A percentile compares a stretch with the other conserved stretches of the same genome.
These are phyloP conservation scores for Aspergillus uvarum DNA, from an alignment of 2,329 filamentous ascomycete species.

Conservation along the genomic window DNA sequence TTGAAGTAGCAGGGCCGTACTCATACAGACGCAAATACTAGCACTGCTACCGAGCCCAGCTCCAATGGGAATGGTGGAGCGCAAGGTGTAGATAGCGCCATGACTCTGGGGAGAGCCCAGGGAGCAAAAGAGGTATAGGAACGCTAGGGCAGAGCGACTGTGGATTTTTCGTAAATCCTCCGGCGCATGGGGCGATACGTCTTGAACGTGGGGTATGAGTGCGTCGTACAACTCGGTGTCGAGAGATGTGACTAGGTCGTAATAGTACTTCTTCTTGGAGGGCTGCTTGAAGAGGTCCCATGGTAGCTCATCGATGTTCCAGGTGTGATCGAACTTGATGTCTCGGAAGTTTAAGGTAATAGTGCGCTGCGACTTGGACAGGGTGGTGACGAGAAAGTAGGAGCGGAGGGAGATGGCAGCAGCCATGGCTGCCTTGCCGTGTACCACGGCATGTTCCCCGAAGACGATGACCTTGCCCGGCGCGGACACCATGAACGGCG, in stretches of 20 bases:
- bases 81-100: slow-evolving; percentile 82
- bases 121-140: slow-evolving; percentile 90
- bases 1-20: slow-evolving; percentile 80
- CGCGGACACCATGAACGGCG: slow-evolving; percentile 95
- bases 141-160: slow-evolving; percentile 75
- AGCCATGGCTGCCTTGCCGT: slow-evolving; percentile 94
- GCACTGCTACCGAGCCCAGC: slow-evolving; percentile 90
- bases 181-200: slow-evolving; percentile 65
- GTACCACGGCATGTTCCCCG: slow-evolving; percentile 96
- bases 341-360: slow-evolving; percentile 89
- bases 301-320: slow-evolving; percentile 89
- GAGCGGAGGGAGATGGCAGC: slow-evolving; percentile 93
- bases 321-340: slow-evolving; percentile 83
- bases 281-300: slow-evolving; percentile 80
- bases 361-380: slow-evolving; percentile 87
- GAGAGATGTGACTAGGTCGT: slow-evolving; percentile 79
- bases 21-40: slow-evolving; percentile 87
- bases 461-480: slow-evolving; percentile 98
- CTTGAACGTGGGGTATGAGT: slow-evolving; percentile 73
- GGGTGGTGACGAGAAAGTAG: slow-evolving; percentile 90
- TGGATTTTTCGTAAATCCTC: slow-evolving; percentile 80
- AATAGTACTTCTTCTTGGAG: slow-evolving; percentile 91
- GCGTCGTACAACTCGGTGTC: slow-evolving; percentile 79
- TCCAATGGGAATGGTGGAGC: slow-evolving; percentile 89
- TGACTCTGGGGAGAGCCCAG: slow-evolving; percentile 76